These are phyloP conservation scores for Phaeosphaeria sp. DNA, from an alignment of 2,329 filamentous ascomycete genomes.

Conservation along the genomic window DNA sequence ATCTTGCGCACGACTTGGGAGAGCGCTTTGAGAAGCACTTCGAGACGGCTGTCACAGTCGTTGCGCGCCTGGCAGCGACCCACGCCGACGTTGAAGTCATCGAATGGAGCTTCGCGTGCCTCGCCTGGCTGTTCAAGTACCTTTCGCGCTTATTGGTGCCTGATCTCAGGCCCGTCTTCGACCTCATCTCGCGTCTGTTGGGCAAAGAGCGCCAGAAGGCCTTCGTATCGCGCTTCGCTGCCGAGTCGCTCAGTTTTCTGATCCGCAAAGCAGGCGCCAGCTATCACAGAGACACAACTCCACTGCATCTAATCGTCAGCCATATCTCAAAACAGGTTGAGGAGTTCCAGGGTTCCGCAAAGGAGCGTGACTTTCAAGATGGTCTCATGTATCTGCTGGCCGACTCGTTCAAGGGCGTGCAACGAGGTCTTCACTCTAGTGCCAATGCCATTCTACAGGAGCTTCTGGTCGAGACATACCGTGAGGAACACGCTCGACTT, in stretches of 20 bases:
- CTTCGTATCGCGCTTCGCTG: slow-evolving; percentile 90
- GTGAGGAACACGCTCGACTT: slow-evolving; percentile 38
- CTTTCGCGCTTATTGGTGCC: slow-evolving; percentile 85
- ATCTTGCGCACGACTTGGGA: slow-evolving; percentile 94
- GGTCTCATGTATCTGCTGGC: slow-evolving; percentile 92
- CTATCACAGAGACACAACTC: slow-evolving; percentile 73
- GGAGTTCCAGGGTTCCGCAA: slow-evolving; percentile 59
- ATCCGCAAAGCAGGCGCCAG: slow-evolving; percentile 84
- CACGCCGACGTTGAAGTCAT: slow-evolving; percentile 86
- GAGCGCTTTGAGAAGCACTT: slow-evolving; percentile 89
- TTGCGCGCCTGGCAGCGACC: slow-evolving; percentile 79
- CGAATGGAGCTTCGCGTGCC: slow-evolving; percentile 93
- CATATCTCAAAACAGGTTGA: slow-evolving; percentile 75
- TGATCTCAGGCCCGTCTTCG: slow-evolving; percentile 83
- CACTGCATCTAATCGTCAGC: slow-evolving; percentile 73
- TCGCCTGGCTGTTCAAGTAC: slow-evolving; percentile 98
- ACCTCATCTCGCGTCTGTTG: slow-evolving; percentile 82
- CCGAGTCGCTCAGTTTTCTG: slow-evolving; percentile 93
- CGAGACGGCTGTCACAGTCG: slow-evolving; percentile 72
- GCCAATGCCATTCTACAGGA: slow-evolving; percentile 61
- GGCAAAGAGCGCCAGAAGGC: slow-evolving; percentile 82
- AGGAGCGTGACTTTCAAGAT: slow-evolving; percentile 76
- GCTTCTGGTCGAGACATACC: slow-evolving; percentile 50
- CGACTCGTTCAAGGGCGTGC: slow-evolving; percentile 74
- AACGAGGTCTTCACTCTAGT: slow-evolving; percentile 65